Evolutionary conservation across 345 rosid species (phyloP), one percentile per base, ranked within the genome.

Genomic region (Citrus unshiu): DNA sequence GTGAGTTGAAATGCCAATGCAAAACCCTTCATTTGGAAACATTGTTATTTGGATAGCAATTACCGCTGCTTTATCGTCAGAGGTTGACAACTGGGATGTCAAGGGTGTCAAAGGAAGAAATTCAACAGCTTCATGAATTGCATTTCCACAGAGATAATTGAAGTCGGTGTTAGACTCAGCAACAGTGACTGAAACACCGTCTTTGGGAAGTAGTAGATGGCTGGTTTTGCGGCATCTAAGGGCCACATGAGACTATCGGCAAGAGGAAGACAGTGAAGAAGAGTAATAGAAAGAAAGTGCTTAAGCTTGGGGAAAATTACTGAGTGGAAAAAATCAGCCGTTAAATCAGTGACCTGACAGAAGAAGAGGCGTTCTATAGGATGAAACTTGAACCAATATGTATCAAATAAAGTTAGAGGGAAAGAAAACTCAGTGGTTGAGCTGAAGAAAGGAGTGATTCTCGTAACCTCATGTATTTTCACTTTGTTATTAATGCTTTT

Each of bases 261-360:
- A 63, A 88, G 87, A 29, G 22, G 67, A 60, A 84, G 85, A 34
- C 59, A 84, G 62, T 74, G 72, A 27, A 34, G n/a, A 77, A 87
- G 90, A 68, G 78, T 69, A n/a, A 70, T 61, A 39, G 90, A 84
- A 32, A 85, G 79, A 18, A 85, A 84, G 54, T 58, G 81, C 54
- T 85, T 84, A 79, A 86, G 86, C n/a, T 79, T 84, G 2, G 85
- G 86, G 37, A 86, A 73, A 75, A 83, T 67, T n/a, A 77, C 76
- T 9, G 81, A 83, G 84, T 87, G 56, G 59, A 87, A 85, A 29
- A n/a, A 76, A 25, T 77, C 3, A 0, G 79, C 79, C 43, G 82
- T 77, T 75, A 76, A 71, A 21, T 76, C 24, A n/a, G 81, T 37
- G 58, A 86, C 78, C 51, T 35, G 49, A 35, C 37, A 35, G 68